Evolutionary conservation across 2,329 filamentous ascomycete genomes (phyloP).

Genomic region (Hypomyces rosellus): DNA sequence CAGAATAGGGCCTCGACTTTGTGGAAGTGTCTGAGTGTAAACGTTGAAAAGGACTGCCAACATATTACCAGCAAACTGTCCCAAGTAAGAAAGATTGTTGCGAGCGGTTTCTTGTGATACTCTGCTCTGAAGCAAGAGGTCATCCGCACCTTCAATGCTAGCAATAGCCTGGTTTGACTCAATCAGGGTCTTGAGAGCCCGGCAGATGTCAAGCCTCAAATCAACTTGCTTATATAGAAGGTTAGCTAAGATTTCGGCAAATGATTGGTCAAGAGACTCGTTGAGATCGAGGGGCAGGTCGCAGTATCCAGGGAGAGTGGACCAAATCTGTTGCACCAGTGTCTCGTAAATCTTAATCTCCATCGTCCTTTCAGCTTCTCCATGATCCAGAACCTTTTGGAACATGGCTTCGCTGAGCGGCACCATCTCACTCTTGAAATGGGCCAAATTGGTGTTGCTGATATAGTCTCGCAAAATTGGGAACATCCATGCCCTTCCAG

Average conservation of each 20-base stretch:
- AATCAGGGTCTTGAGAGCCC: conserved; percentile 75
- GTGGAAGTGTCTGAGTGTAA: conserved; percentile 91
- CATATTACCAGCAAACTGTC: conserved; percentile 76
- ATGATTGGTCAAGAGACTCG: conserved; percentile 73
- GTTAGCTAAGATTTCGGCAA: conserved; percentile 87
- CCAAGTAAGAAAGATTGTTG: conserved; percentile 76
- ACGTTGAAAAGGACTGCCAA: conserved; percentile 98
- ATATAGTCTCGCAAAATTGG: conserved; percentile 85
- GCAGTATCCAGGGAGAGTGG: conserved; percentile 87
- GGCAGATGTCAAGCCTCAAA: conserved; percentile 79
- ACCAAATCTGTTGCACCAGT: conserved; percentile 92
- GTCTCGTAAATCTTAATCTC: conserved; percentile 98
- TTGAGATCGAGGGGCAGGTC: conserved; percentile 77
- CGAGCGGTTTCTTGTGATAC: conserved; percentile 68
- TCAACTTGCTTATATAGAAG: conserved; percentile 89
- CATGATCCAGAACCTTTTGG: conserved; percentile 79
- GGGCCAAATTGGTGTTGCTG: conserved; percentile 77
- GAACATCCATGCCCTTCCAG: conserved; percentile 89
- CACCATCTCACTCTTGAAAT: conserved; percentile 82
- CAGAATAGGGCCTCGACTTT: conserved; percentile 83
- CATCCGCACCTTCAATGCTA: conserved; percentile 62
- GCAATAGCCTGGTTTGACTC: conserved; percentile 85
- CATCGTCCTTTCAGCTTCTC: conserved; percentile 79
- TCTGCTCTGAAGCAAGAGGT: conserved; percentile 70
- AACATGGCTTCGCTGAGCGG: conserved; percentile 87